A percentile compares a stretch with the other conserved stretches of the same genome.
phyloP scores from a whole-genome alignment of 495 filamentous ascomycete species.

The Symbiotaphrina buchneri region DNA sequence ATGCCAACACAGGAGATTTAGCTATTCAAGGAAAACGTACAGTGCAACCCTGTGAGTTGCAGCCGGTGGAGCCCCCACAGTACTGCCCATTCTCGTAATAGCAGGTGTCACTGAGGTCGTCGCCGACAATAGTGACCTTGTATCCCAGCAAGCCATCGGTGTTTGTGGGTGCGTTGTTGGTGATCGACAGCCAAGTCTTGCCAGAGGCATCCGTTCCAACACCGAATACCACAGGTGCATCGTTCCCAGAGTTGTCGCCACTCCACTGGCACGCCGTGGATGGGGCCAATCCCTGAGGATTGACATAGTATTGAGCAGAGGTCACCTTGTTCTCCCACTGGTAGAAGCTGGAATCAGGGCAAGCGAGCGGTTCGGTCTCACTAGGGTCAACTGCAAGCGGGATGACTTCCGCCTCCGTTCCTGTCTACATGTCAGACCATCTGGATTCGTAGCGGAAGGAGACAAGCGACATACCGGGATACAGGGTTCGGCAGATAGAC shows the following conservation, averaged over 20 bases:
- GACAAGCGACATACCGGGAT: constrained; percentile 40
- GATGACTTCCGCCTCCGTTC: constrained; percentile 63
- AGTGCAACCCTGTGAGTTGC: constrained; percentile 11
- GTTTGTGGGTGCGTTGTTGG: constrained; percentile 40
- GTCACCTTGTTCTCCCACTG: constrained; percentile 49
- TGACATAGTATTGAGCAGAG: constrained; percentile 94
- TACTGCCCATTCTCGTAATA: constrained; percentile 44
- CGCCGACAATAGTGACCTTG: constrained; percentile 46
- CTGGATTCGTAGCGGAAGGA: not conserved
- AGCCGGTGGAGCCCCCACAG: constrained; percentile 17
- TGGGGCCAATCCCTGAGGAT: constrained; percentile 43
- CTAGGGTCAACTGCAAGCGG: constrained; percentile 40
- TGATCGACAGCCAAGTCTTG: constrained; percentile 62
- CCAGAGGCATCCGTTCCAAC: constrained; percentile 50
- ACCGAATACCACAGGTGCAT: constrained; percentile 58
- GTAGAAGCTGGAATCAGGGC: constrained; percentile 59
- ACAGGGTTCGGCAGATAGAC: constrained; percentile 85
- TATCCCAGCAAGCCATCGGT: constrained; percentile 44
- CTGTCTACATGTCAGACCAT: constrained; percentile 10
- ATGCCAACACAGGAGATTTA: not conserved
- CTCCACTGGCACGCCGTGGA: constrained; percentile 62
- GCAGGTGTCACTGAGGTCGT: constrained; percentile 43
- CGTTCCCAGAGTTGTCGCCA: constrained; percentile 48
- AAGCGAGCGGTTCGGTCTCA: constrained; percentile 31
- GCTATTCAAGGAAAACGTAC: constrained; percentile 7